Base-by-base conservation (phyloP, 1,284 basidiomycete species). In the Psilocybe mexicana region DNA sequence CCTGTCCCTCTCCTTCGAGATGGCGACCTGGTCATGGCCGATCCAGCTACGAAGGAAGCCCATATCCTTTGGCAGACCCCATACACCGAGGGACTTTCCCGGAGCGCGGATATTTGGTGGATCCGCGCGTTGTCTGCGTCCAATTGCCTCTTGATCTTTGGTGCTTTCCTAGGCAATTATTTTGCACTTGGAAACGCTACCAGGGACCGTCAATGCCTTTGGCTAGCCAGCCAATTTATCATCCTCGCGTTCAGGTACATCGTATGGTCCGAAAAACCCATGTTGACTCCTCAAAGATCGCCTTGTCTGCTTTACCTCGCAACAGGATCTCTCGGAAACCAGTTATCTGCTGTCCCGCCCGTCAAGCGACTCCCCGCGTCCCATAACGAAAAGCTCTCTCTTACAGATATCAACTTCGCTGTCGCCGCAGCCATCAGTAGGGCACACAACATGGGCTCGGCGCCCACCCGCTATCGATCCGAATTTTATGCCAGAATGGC, bases 21-120 rank as follows among this genome's bases (percentile, higher is more conserved):
- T 26, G 46, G 46, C 7, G 46, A 48, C 35, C 46, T n/a, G 4
- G 46, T 48, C 14, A 48, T 48, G 46, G 28, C 46, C 2, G 28
- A 48, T n/a, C 18, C 11, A 3, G 30, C 18, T 4, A 48, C 33
- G 23, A 48, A 1, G 8, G 46, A 35, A 8, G 46, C 30, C 6
- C 46, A 48, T 11, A 48, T 48, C n/a, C 8, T 48, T n/a, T 48
- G 46, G 46, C 46, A 48, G 30, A 48, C 46, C 1, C 46, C 46
- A 30, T 1, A 18, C 7, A 48, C 14, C 2, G 46, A 48, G 14
- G 46, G 18, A 6, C 46, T 18, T 12, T 14, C 12, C 23, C 46
- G 30, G 14, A 48, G 46, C 10, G 46, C 26, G 3, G 46, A 48
- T 35, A 8, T 48, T 4, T 48, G 46, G 46, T 48, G 46, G 46